Evolutionary conservation across 2,329 filamentous ascomycete species (phyloP), one percentile per base, ranked within the genome.

Genomic region (Chaetomium strumarium): DNA sequence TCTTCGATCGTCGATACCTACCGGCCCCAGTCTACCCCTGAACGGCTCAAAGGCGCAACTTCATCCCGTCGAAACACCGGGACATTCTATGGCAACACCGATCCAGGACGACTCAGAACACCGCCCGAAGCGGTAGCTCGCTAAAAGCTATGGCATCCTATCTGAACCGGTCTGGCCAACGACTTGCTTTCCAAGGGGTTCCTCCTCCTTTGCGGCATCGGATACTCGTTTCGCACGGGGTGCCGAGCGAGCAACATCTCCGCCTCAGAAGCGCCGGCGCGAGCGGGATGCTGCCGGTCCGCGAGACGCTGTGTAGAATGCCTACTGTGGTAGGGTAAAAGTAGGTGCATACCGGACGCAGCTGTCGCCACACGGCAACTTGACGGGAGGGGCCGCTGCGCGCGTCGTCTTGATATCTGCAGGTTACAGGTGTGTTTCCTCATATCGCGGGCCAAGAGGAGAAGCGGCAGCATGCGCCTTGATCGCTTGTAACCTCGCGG

Each of bases 361-460:
- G n/a, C 47, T 43, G 45, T 52, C 47, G 49, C 52, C 47, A 58
- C 56, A 53, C 47, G 52, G 55, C 47, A 53, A 56, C 42, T 46
- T 13, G 20, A 55, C 61, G 59, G 60, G 61, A 61, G 49, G 56
- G 58, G 52, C 60, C 61, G 61, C 45, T 55, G 49, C 52, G 58
- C 54, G 49, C 59, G 55, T 49, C 51, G 55, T 56, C 34, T 49
- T 29, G 41, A 46, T 33, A 34, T 41, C 49, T 55, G 56, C 57
- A 56, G 40, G 20, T 41, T 51, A 48, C 54, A 56, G 48, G 49
- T 55, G 57, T 47, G 52, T 48, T 47, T 49, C 14, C 34, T 29
- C 16, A 34, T n/a, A 20, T 5, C 34, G 24, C 12, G 20, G 31
- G 39, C 7, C 29, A 24, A 24, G 44, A 16, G 29, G 40, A 36